A percentile compares a stretch with the other conserved stretches of the same genome.
Evolutionary conservation across 116 monocot genomes (phyloP).

Genomic region (Cymodocea nodosa): DNA sequence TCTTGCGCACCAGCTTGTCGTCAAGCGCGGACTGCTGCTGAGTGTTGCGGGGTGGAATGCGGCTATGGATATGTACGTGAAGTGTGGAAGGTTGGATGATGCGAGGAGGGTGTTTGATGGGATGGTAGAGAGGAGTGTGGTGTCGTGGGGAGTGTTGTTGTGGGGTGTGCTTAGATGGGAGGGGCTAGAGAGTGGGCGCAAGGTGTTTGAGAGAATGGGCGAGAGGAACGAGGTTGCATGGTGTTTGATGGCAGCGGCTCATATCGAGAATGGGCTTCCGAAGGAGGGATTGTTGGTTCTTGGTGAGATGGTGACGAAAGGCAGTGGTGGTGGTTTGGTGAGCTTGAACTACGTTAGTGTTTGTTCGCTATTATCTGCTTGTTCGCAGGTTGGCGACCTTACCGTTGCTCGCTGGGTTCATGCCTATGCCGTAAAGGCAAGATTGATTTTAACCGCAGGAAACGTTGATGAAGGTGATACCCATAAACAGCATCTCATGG

Average conservation of each 20-base stretch:
- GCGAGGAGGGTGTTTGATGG: slow-evolving; percentile 39
- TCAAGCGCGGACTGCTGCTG: slow-evolving; percentile 36
- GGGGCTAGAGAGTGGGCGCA: slow-evolving; percentile 24
- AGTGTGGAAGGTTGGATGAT: slow-evolving; percentile 36
- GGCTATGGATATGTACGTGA: slow-evolving; percentile 34
- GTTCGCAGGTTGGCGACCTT: slow-evolving; percentile 55
- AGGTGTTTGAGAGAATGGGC: slow-evolving; percentile 35
- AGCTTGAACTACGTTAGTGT: slow-evolving; percentile 32
- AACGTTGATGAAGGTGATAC: not conserved
- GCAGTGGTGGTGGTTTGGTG: not conserved
- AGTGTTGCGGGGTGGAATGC: slow-evolving; percentile 25
- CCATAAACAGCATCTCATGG: slow-evolving; percentile 6
- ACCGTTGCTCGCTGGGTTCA: slow-evolving; percentile 47
- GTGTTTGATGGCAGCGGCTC: slow-evolving; percentile 42
- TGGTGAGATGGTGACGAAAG: slow-evolving; percentile 10
- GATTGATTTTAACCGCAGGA: not conserved
- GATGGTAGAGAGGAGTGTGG: slow-evolving; percentile 24
- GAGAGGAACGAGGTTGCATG: slow-evolving; percentile 41
- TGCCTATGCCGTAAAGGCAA: slow-evolving; percentile 17
- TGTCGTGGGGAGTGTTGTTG: slow-evolving; percentile 51
- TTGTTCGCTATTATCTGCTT: slow-evolving; percentile 51
- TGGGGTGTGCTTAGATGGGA: slow-evolving; percentile 34
- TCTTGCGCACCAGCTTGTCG: slow-evolving; percentile 25
- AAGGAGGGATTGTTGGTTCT: slow-evolving; percentile 38
- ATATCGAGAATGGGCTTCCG: slow-evolving; percentile 29